Conservation (phyloP, 768 basidiomycete genomes). For the Chalciporus piperatus region DNA sequence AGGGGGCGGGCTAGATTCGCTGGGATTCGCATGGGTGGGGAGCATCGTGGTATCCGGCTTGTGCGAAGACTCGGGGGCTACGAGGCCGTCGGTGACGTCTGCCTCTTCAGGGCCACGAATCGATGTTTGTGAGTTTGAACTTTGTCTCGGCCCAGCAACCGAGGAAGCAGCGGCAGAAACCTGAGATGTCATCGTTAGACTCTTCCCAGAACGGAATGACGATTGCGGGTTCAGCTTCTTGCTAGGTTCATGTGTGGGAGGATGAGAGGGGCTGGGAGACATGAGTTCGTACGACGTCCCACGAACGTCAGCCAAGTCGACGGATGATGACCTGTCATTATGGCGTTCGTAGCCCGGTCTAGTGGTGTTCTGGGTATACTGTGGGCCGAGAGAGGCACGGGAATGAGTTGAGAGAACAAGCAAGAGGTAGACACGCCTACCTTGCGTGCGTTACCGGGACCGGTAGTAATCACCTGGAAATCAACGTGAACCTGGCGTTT, state of each 20-base stretch:
- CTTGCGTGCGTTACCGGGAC: conserved; percentile 67
- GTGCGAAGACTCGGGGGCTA: conserved; percentile 9
- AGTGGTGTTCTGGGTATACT: conserved; percentile 25
- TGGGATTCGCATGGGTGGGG: conserved; percentile 11
- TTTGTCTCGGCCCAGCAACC: conserved; percentile 8
- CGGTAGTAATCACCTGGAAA: conserved; percentile 56
- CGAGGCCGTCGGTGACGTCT: conserved; percentile 10
- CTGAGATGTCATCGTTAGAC: conserved; percentile 10
- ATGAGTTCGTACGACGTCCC: conserved; percentile 29
- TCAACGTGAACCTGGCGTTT: not conserved
- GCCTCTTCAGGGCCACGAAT: conserved; percentile 17
- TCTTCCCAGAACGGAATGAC: conserved; percentile 23
- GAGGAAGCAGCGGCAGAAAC: conserved; percentile 11
- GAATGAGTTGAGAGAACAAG: conserved; percentile 6
- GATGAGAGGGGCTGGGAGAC: conserved; percentile 15
- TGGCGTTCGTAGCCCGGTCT: conserved; percentile 20
- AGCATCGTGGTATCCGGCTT: conserved; percentile 2
- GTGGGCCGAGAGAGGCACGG: not conserved
- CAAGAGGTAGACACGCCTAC: conserved; percentile 38
- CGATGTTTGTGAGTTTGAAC: conserved; percentile 19
- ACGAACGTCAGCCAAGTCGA: conserved; percentile 23
- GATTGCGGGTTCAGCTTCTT: conserved; percentile 15
- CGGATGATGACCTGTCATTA: conserved; percentile 18
- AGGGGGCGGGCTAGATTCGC: conserved; percentile 3
- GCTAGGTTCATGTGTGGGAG: conserved; percentile 14